Percentiles rank a stretch among this genome's conserved stretches.
These are phyloP conservation scores for Komagataella pastoris DNA, from an alignment of 805 yeast genomes.

Conservation along the genomic window DNA sequence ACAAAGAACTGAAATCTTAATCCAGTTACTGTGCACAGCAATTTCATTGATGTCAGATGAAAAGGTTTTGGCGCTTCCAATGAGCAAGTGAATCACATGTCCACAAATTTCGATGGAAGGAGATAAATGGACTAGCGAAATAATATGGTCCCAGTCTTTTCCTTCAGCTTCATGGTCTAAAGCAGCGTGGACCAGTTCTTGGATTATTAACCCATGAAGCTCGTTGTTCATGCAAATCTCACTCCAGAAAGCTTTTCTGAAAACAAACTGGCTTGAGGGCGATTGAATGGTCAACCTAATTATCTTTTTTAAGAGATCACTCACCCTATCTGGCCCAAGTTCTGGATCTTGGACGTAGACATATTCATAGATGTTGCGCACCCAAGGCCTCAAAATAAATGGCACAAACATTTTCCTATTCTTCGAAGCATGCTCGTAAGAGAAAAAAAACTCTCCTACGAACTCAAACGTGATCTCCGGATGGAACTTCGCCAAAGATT, in stretches of 20 bases:
- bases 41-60: constrained; percentile 30
- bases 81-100: constrained; percentile 41
- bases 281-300: constrained; percentile 43
- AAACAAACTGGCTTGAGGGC: constrained; percentile 31
- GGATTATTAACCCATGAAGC: constrained; percentile 43
- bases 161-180: constrained; percentile 71
- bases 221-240: constrained; percentile 48
- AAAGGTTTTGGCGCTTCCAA: constrained; percentile 38
- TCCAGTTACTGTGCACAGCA: constrained; percentile 43
- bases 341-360: constrained; percentile 42
- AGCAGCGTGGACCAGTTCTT: constrained; percentile 63
- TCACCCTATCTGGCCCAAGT: constrained; percentile 46
- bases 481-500: constrained; percentile 36
- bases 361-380: constrained; percentile 45
- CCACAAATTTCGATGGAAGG: constrained; percentile 71
- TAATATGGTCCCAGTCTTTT: constrained; percentile 48
- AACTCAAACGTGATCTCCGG: constrained; percentile 54
- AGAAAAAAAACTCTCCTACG: constrained; percentile 32
- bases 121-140: constrained; percentile 45
- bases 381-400: constrained; percentile 60
- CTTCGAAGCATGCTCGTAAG: constrained; percentile 26
- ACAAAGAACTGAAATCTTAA: constrained; percentile 58
- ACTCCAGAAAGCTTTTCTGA: constrained; percentile 57
- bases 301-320: constrained; percentile 47
- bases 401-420: constrained; percentile 27